phyloP scores from a whole-genome alignment of 1,284 basidiomycete genomes.

The Malassezia arunalokei region DNA sequence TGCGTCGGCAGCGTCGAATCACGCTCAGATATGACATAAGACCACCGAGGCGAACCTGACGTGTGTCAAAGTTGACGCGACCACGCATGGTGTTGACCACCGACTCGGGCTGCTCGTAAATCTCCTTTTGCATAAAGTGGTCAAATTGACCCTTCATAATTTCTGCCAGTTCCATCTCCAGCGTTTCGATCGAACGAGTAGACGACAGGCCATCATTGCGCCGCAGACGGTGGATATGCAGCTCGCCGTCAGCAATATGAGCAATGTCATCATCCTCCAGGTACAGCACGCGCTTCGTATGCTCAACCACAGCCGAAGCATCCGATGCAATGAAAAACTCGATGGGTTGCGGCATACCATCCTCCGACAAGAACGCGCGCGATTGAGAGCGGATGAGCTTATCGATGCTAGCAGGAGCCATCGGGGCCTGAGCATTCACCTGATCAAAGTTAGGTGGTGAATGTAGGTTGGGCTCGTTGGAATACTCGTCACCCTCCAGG shows the following conservation, averaged over 20 bases:
- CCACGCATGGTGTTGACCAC: constrained; percentile 99
- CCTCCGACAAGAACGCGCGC: constrained; percentile 94
- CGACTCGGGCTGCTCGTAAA: constrained; percentile 98
- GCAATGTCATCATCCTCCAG: constrained; percentile 99
- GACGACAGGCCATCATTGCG: constrained; percentile 64
- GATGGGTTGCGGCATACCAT: constrained; percentile 95
- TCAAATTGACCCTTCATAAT: constrained; percentile 99
- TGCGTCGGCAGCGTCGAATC: constrained; percentile 83
- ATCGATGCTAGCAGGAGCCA: constrained; percentile 21
- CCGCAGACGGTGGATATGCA: constrained; percentile 96
- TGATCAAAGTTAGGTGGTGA: constrained; percentile 8
- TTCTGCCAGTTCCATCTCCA: constrained; percentile 96
- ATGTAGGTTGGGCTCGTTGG: constrained; percentile 11
- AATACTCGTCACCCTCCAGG: constrained; percentile 1
- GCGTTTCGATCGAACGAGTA: constrained; percentile 91
- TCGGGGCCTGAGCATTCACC: constrained; percentile 29
- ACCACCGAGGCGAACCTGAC: constrained; percentile 84
- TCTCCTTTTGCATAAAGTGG: constrained; percentile 99
- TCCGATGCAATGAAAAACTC: constrained; percentile 99
- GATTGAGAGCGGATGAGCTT: constrained; percentile 92
- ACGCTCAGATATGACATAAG: constrained; percentile 88
- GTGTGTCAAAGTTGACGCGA: constrained; percentile 93
- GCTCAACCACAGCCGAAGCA: constrained; percentile 88
- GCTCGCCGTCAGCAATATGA: constrained; percentile 84
- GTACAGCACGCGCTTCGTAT: constrained; percentile 97